These are phyloP conservation scores for Mycena citricolor DNA, from an alignment of 1,284 basidiomycete species.

Conservation along the genomic window DNA sequence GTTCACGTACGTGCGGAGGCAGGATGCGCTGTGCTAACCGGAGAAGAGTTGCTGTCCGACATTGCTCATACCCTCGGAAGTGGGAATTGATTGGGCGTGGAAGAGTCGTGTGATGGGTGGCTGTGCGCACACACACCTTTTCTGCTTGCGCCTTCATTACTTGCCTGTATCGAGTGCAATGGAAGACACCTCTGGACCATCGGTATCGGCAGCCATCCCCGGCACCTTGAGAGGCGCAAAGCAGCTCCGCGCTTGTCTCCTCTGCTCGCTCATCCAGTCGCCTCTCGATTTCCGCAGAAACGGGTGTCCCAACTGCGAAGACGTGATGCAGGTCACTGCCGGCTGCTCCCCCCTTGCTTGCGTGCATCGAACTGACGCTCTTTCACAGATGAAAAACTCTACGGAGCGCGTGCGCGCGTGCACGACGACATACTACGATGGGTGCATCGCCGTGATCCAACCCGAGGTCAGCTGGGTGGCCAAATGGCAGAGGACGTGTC, in stretches of 20 bases:
- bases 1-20: constrained; percentile 2
- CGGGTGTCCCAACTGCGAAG: constrained; percentile 98
- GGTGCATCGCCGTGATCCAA: constrained; percentile 86
- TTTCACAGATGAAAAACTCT: constrained; percentile 80
- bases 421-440: constrained; percentile 95
- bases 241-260: constrained; percentile 84
- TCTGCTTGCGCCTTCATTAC: too few relatives aligned
- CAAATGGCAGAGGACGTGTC: constrained; percentile 88
- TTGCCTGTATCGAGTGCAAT: too few relatives aligned
- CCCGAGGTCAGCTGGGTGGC: constrained; percentile 95
- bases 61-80: constrained; percentile 55
- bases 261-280: constrained; percentile 89
- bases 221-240: constrained; percentile 47
- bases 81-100: too few relatives aligned
- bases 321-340: constrained; percentile 72
- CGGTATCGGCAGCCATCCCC: constrained; percentile 18
- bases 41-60: constrained; percentile 72
- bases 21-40: constrained; percentile 48
- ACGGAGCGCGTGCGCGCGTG: constrained; percentile 83
- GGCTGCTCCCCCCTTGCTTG: neutral
- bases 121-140: too few relatives aligned
- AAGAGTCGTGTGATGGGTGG: too few relatives aligned
- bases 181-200: neutral
- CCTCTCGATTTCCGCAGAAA: constrained; percentile 81
- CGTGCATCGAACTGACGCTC: neutral